Base-by-base conservation (phyloP, 352 stramenopile species). In the Globisporangium takayamanum region DNA sequence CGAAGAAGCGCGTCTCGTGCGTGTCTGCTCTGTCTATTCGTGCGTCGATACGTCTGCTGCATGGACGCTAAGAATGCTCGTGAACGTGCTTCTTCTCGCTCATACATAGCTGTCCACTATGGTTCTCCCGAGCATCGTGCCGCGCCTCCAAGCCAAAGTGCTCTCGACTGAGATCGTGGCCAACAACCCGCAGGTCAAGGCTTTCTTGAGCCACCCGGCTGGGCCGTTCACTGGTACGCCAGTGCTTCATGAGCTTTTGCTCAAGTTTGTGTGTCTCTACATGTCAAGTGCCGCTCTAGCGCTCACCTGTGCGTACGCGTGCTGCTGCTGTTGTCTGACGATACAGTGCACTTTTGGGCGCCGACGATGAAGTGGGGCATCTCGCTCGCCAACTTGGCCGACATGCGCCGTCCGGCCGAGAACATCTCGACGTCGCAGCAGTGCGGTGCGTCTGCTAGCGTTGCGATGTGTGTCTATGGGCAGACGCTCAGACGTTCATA, bases 341-440 rank as follows among this genome's bases (percentile, higher is more conserved):
- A 15, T 44, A 25, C 39, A 83, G 78, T 96, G 14, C 87, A 96
- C 71, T 96, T 96, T 60, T 96, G 88, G 86, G 88, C 88, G 15
- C 88, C 88, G 14, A 83, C 74, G 16, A 80, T 95, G 63, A 97
- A 96, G 57, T 97, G 88, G 88, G 76, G 65, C 60, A 94, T 96
- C 56, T 91, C 82, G 50, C 50, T 96, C 18, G 80, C 86, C 54
- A 96, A 96, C 67, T 59, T 96, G 39, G 78, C 88, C 1, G 88
- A 96, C 68, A 93, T 96, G 82, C 60, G 70, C 4, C 75, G 88
- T 26, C 72, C 84, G 18, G 68, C 87, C 4, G 86, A 96, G 62
- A 82, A 77, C 53, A 88, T 96, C 15, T 95, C 81, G 50, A 68
- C 76, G n/a, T 66, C 81, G 15, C 88, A 97, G 69, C 88, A 96